Evolutionary conservation across 306 rosid genomes (phyloP), one percentile per base, ranked within the genome.

Genomic region (Neltuma alba): DNA sequence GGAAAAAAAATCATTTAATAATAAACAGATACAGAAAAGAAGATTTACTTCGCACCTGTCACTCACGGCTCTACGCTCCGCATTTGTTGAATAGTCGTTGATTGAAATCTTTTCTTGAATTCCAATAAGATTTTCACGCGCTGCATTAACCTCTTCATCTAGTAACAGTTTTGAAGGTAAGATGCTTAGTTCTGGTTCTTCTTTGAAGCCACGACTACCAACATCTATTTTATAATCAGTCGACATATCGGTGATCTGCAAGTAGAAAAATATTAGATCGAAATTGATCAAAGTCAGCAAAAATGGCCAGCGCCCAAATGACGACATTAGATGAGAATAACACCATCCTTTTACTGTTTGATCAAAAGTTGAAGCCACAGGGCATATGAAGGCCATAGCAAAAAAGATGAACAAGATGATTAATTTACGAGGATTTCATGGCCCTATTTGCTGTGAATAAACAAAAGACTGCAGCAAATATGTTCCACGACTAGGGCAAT

Each of bases 21-120:
- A 25, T 21, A 54, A 54, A 72, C 72, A 67, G 65, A 42, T 7
- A 41, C 16, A 52, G 61, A n/a, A n/a, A 41, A 75, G 69, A 79
- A 71, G 6, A 84, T 48, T 48, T 47, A 34, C 38, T 67, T 50
- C 47, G 12, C 70, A 91, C 97, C 93, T 89, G 79, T 90, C 92
- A 72, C 54, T 83, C 84, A 87, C 69, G 83, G 87, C 74, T 87
- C 91, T 88, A 63, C 90, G 93, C 52, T 85, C 97, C 4, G 88
- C 82, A 38, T 85, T 86, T 6, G 85, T 79, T 16, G 74, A 33
- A 11, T 72, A 79, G 66, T 81, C 86, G 75, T 67, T 74, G 37
- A 83, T 80, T 48, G 89, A 78, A 42, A 58, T 58, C 23, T 75
- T 83, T 70, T 83, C 92, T 69, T 85, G 83, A 84, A 78, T 76